phyloP scores from a whole-genome alignment of 2,329 filamentous ascomycete species.

The Hymenoscyphus salicellus region DNA sequence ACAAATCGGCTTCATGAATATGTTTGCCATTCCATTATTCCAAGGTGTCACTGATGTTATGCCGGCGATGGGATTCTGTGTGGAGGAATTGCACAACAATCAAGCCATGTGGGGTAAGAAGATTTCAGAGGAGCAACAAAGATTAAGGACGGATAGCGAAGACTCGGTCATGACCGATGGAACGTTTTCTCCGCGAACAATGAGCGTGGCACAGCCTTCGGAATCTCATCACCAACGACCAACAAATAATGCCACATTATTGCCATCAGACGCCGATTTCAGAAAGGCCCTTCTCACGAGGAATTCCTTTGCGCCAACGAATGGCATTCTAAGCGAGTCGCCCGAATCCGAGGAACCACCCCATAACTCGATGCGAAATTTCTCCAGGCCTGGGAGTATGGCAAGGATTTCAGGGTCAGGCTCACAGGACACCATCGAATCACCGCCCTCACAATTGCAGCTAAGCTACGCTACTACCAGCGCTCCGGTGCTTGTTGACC shows the following conservation, averaged over 20 bases:
- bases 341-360: constrained; percentile 17
- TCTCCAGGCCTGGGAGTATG: not conserved
- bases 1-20: constrained; percentile 93
- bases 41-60: constrained; percentile 82
- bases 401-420: not conserved
- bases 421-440: constrained; percentile 8
- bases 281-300: constrained; percentile 26
- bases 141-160: constrained; percentile 40
- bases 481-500: constrained; percentile 20
- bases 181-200: constrained; percentile 33
- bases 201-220: constrained; percentile 33
- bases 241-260: constrained; percentile 17
- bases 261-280: constrained; percentile 21
- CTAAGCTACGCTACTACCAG: constrained; percentile 23
- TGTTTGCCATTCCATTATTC: constrained; percentile 91
- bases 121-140: constrained; percentile 59
- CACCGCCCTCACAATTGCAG: constrained; percentile 30
- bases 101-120: constrained; percentile 68
- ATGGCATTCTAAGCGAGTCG: constrained; percentile 23
- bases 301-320: constrained; percentile 22
- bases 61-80: constrained; percentile 78
- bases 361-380: constrained; percentile 1
- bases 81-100: constrained; percentile 77
- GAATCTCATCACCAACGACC: constrained; percentile 26
- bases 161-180: constrained; percentile 34